Percentiles rank a stretch among this genome's conserved stretches.
Conservation (phyloP, 2,329 filamentous ascomycete genomes). For the Colletotrichum gigasporum region DNA sequence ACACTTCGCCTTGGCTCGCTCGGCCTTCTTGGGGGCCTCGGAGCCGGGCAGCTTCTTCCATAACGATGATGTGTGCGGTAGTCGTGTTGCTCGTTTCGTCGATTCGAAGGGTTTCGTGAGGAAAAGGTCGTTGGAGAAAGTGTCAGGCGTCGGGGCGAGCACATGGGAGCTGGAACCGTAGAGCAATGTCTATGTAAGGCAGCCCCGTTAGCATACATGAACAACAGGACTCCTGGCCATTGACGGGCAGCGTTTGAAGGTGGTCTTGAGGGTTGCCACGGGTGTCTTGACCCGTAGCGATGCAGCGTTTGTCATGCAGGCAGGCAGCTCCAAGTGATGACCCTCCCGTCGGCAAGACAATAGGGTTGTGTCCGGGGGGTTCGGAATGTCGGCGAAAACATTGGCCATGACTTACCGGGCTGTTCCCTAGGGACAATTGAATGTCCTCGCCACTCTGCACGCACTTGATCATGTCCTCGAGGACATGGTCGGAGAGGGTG, state of each 20-base stretch:
- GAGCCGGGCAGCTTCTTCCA: conserved; percentile 47
- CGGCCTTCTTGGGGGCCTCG: conserved; percentile 42
- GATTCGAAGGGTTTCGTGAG: conserved; percentile 61
- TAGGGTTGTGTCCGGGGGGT: background rate
- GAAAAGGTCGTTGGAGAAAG: conserved; percentile 65
- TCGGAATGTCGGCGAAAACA: background rate
- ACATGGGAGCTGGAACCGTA: conserved; percentile 62
- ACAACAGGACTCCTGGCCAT: background rate
- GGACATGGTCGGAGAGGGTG: conserved; percentile 64
- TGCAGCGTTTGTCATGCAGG: conserved; percentile 12
- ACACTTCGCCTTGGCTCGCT: conserved; percentile 40
- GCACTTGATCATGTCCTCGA: conserved; percentile 71
- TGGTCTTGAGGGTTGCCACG: background rate
- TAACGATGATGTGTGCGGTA: conserved; percentile 62
- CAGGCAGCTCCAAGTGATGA: background rate
- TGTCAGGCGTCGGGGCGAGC: conserved; percentile 54
- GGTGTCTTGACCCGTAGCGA: conserved; percentile 6
- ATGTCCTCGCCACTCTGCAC: conserved; percentile 65
- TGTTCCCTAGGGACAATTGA: conserved; percentile 65
- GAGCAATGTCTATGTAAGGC: conserved; percentile 56
- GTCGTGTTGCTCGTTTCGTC: conserved; percentile 54
- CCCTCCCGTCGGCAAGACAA: conserved; percentile 17
- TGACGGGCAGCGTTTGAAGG: background rate
- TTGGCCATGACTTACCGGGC: conserved; percentile 61
- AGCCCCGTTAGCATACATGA: conserved; percentile 12